Conservation (phyloP, 441 rosid genomes). For the Erodium chrysanthum region DNA sequence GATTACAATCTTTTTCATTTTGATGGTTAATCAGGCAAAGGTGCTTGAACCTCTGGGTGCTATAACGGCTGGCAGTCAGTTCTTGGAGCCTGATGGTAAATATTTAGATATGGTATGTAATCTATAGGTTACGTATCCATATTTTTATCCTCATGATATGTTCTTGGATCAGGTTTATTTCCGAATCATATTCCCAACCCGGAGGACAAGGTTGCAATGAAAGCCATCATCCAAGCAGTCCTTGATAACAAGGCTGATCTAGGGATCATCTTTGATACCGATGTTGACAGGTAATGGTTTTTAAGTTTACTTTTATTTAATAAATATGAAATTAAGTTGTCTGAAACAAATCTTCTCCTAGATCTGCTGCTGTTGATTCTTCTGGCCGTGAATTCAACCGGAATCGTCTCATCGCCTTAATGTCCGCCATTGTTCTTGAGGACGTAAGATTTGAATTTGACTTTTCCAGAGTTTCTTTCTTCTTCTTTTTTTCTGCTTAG, state of each 20-base stretch:
- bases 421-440: constrained; percentile 90
- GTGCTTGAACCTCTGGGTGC: constrained; percentile 97
- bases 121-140: neutral
- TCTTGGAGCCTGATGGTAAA: constrained; percentile 93
- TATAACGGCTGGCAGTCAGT: constrained; percentile 80
- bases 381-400: constrained; percentile 79
- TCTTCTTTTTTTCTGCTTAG: neutral
- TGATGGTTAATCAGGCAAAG: constrained; percentile 47
- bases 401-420: constrained; percentile 79
- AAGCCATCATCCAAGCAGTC: constrained; percentile 75
- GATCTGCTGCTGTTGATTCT: constrained; percentile 99
- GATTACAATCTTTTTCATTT: constrained; percentile 13
- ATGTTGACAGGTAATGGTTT: constrained; percentile 71
- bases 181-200: constrained; percentile 98
- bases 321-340: constrained; percentile 9
- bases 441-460: constrained; percentile 48
- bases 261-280: constrained; percentile 97
- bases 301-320: constrained; percentile 12
- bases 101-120: constrained; percentile 14
- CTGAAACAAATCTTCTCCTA: constrained; percentile 20
- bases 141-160: neutral
- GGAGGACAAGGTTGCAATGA: constrained; percentile 94
- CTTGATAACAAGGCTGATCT: constrained; percentile 82
- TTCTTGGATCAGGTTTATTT: constrained; percentile 60
- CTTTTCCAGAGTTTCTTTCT: neutral